Percentiles rank a stretch among this genome's conserved stretches.
Evolutionary conservation across 345 rosid species (phyloP).

Genomic region (Camelina neglecta): DNA sequence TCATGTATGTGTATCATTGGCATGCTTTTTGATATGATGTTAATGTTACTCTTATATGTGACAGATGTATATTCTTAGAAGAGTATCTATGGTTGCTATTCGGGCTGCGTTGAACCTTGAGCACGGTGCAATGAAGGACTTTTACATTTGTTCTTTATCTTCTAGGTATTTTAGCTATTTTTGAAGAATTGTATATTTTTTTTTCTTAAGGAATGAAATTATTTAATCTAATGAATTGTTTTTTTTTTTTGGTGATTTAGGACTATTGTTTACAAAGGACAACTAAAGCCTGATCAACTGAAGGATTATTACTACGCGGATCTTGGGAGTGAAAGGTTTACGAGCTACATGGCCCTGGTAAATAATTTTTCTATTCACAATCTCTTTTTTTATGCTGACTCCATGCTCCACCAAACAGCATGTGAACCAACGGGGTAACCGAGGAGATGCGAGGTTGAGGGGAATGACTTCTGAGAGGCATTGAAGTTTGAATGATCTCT

Average conservation of each 20-base stretch:
- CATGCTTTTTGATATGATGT: neutral
- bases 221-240: neutral
- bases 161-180: conserved; percentile 63
- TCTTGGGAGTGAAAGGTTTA: conserved; percentile 99
- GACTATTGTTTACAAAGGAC: conserved; percentile 97
- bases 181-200: neutral
- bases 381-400: conserved; percentile 81
- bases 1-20: too few species aligned
- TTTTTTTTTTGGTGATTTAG: conserved; percentile 46
- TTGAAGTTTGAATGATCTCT: conserved; percentile 99
- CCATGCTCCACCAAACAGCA: conserved; percentile 97
- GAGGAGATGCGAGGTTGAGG: conserved; percentile 99
- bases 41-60: conserved; percentile 26
- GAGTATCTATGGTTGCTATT: conserved; percentile 96
- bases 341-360: conserved; percentile 99
- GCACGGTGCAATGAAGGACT: conserved; percentile 83
- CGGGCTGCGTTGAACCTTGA: conserved; percentile 89
- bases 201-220: neutral
- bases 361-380: conserved; percentile 77
- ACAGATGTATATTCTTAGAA: conserved; percentile 94
- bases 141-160: conserved; percentile 97
- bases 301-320: conserved; percentile 90
- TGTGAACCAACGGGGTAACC: conserved; percentile 76
- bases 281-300: conserved; percentile 89
- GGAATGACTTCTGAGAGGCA: conserved; percentile 99